Evolutionary conservation across 176 grass and related monocot species (phyloP), one percentile per base, ranked within the genome.

Genomic region (Musa itinerans): DNA sequence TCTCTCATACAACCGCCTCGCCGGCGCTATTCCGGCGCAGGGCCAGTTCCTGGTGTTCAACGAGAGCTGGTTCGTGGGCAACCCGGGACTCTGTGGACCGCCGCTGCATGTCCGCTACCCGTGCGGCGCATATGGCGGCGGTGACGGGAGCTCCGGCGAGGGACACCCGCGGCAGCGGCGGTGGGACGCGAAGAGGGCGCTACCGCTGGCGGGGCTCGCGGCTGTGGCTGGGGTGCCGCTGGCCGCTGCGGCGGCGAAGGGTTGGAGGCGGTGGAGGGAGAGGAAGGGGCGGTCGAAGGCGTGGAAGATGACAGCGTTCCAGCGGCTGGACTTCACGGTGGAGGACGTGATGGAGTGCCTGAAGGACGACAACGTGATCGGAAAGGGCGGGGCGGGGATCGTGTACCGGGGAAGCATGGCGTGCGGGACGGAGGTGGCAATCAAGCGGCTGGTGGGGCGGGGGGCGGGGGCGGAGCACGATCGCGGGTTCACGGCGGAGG

Each of bases 251-350:
- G 81, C 25, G 8, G n/a, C 69, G 0, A 89, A 70, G 12, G 82
- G 70, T 2, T 55, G 71, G 79, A 77, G 68, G 76, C 76, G 58
- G 48, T 86, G 85, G 89, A 78, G 72, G 0, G 85, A 78, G 51
- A 69, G 81, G 23, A 55, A 69, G 22, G 61, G 80, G 10, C 80
- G 82, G 6, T 86, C 87, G 0, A 84, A 83, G 0, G 82, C 87
- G 11, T 99, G 95, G 88, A 91, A 84, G 81, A 85, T 99, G 86
- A 91, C 95, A 22, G 84, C 85, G 70, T 99, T 99, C 87, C 95
- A 94, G 77, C 74, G 78, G 88, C 69, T 91, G 34, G 86, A 84
- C 68, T 99, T 99, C 83, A 82, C 84, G 16, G 76, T 74, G 3
- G 88, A 78, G 59, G 95, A 92, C 83, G 90, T 92, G 59, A 85